These are phyloP conservation scores for Suhomyces emberorum DNA, from an alignment of 805 yeast species.

Conservation along the genomic window DNA sequence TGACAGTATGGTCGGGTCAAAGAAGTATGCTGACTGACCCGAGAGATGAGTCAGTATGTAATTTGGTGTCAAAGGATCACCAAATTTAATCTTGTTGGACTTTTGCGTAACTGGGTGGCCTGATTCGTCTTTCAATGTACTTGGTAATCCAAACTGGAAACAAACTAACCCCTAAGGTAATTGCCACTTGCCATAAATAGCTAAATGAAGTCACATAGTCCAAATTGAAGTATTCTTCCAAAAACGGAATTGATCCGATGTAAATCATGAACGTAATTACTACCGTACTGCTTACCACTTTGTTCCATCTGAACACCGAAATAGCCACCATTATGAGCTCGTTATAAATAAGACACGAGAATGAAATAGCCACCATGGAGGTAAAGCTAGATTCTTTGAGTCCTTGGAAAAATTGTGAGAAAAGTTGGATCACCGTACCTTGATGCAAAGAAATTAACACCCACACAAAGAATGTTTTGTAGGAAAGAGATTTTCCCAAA, in stretches of 20 bases:
- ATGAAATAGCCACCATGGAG: slow-evolving; percentile 82
- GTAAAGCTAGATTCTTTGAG: slow-evolving; percentile 51
- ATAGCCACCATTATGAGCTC: slow-evolving; percentile 92
- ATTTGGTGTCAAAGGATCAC: too few species aligned
- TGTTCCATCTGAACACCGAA: slow-evolving; percentile 90
- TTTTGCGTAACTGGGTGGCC: slow-evolving; percentile 96
- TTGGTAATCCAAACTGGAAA: slow-evolving; percentile 89
- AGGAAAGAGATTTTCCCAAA: slow-evolving; percentile 81
- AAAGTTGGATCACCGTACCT: slow-evolving; percentile 79
- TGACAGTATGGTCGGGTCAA: too few species aligned
- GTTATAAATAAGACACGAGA: slow-evolving; percentile 73
- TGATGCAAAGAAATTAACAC: slow-evolving; percentile 85
- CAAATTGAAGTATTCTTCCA: slow-evolving; percentile 83
- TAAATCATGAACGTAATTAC: slow-evolving; percentile 65
- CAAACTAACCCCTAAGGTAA: slow-evolving; percentile 66
- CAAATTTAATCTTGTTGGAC: slow-evolving; percentile 75
- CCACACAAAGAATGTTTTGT: slow-evolving; percentile 88
- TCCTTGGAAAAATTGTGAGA: slow-evolving; percentile 76
- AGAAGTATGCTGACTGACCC: too few species aligned
- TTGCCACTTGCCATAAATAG: slow-evolving; percentile 66
- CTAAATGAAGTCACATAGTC: slow-evolving; percentile 52
- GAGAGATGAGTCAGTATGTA: too few species aligned
- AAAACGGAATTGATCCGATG: slow-evolving; percentile 75
- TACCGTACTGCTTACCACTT: slow-evolving; percentile 69
- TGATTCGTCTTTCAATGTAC: slow-evolving; percentile 65